phyloP scores from a whole-genome alignment of 2,329 filamentous ascomycete genomes.

The Arthrobotrys megalospora region DNA sequence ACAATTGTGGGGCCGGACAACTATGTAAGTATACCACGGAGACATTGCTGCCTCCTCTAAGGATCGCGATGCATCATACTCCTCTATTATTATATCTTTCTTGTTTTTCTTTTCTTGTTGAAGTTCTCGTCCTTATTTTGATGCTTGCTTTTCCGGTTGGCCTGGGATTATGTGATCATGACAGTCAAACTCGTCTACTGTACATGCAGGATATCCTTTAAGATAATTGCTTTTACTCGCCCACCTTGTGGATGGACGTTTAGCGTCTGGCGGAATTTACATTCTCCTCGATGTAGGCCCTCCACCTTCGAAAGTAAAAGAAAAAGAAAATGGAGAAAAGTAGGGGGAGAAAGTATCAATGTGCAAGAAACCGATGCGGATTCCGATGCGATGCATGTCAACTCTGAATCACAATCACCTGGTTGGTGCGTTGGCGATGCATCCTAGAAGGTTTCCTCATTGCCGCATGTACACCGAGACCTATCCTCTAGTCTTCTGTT shows the following conservation, averaged over 20 bases:
- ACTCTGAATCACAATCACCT: slow-evolving; percentile 26
- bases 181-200: background rate
- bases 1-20: background rate
- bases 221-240: slow-evolving; percentile 12
- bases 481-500: background rate
- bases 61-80: slow-evolving; percentile 4
- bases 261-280: background rate
- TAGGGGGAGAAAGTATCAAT: background rate
- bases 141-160: background rate
- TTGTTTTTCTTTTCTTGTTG: background rate
- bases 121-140: background rate
- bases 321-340: background rate
- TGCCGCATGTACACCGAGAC: slow-evolving; percentile 8
- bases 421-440: slow-evolving; percentile 52
- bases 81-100: background rate
- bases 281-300: background rate
- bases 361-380: slow-evolving; percentile 19
- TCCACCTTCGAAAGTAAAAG: slow-evolving; percentile 2
- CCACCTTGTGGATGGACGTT: slow-evolving; percentile 6
- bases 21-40: background rate
- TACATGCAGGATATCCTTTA: slow-evolving; percentile 14
- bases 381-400: slow-evolving; percentile 19
- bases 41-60: background rate
- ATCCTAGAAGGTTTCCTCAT: slow-evolving; percentile 14
- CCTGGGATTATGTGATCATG: background rate